Percentiles rank a stretch among this genome's conserved stretches.
Evolutionary conservation across 441 rosid genomes (phyloP).

Genomic region (Eruca vesicaria): DNA sequence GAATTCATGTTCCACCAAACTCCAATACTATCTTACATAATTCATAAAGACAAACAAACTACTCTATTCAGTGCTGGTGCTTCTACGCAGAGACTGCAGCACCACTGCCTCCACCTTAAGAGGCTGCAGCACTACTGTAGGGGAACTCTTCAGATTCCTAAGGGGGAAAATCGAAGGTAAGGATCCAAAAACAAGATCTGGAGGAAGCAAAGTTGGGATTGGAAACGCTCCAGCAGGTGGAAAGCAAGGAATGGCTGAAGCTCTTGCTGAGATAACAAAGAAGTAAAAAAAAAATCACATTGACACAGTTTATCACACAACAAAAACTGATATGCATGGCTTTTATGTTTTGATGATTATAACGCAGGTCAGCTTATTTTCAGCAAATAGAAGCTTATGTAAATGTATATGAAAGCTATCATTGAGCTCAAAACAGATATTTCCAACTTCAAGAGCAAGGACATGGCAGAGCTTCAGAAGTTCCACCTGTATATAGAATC

Average conservation of each 20-base stretch:
- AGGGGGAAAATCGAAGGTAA: slow-evolving; percentile 69
- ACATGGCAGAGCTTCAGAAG: slow-evolving; percentile 61
- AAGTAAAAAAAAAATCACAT: slow-evolving; percentile 46
- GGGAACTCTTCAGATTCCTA: slow-evolving; percentile 54
- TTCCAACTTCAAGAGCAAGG: slow-evolving; percentile 55
- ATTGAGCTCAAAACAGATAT: slow-evolving; percentile 55
- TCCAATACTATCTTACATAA: too few relatives aligned
- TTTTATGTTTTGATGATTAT: slow-evolving; percentile 5
- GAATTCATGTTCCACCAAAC: too few relatives aligned
- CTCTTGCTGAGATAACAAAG: slow-evolving; percentile 89
- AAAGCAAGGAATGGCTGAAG: slow-evolving; percentile 31
- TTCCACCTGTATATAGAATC: slow-evolving; percentile 67
- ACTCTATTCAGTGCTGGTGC: too few relatives aligned
- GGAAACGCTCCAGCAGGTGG: slow-evolving; percentile 34
- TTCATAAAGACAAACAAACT: too few relatives aligned
- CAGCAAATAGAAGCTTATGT: slow-evolving; percentile 83
- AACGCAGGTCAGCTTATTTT: slow-evolving; percentile 71
- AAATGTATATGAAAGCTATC: slow-evolving; percentile 56
- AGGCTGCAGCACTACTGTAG: slow-evolving; percentile 25
- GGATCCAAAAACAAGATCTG: slow-evolving; percentile 38
- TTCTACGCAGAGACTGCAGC: slow-evolving; percentile 11
- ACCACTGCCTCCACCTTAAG: slow-evolving; percentile 26
- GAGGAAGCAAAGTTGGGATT: slow-evolving; percentile 31
- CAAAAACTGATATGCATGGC: slow-evolving; percentile 7
- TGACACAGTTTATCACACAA: neutral